Evolutionary conservation across 768 basidiomycete genomes (phyloP).

Genomic region (Boletus sp.): DNA sequence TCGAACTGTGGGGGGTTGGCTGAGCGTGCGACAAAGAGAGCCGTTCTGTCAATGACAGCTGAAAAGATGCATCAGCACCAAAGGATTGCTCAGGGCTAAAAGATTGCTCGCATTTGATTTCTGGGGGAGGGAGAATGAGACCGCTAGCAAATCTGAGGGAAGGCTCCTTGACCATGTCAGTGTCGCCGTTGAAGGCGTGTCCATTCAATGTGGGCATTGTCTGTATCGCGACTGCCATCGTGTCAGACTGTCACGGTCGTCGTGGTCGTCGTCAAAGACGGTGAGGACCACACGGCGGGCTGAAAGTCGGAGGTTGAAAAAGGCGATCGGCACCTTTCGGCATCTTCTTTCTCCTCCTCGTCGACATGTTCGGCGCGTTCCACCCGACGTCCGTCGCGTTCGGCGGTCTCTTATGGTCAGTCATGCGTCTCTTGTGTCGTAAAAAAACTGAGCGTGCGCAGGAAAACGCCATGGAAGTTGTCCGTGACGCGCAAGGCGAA

Average conservation of each 20-base stretch:
- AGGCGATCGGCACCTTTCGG: slow-evolving; percentile 23
- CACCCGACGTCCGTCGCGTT: slow-evolving; percentile 61
- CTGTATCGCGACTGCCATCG: slow-evolving; percentile 49
- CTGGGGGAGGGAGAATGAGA: slow-evolving; percentile 93
- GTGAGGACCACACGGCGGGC: not conserved
- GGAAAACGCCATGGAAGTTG: slow-evolving; percentile 95
- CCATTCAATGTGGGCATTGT: slow-evolving; percentile 42
- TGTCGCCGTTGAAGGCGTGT: slow-evolving; percentile 39
- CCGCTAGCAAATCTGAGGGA: slow-evolving; percentile 67
- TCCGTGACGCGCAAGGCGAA: slow-evolving; percentile 92
- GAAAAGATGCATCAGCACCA: slow-evolving; percentile 10
- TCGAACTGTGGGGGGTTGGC: slow-evolving; percentile 92
- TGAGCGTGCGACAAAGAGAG: slow-evolving; percentile 88
- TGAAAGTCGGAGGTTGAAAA: slow-evolving; percentile 29
- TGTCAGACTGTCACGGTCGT: slow-evolving; percentile 20
- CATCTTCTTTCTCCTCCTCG: not conserved
- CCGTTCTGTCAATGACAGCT: slow-evolving; percentile 97
- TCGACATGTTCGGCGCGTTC: slow-evolving; percentile 84
- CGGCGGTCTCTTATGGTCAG: slow-evolving; percentile 84
- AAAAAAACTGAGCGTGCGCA: slow-evolving; percentile 31
- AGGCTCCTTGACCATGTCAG: slow-evolving; percentile 40
- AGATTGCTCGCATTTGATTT: slow-evolving; percentile 74
- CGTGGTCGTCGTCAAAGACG: slow-evolving; percentile 24
- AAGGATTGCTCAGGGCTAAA: not conserved
- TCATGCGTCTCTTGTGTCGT: not conserved